Evolutionary conservation across 371 early-diverging fungal species (phyloP).

Genomic region (Apophysomyces ossiformis): DNA sequence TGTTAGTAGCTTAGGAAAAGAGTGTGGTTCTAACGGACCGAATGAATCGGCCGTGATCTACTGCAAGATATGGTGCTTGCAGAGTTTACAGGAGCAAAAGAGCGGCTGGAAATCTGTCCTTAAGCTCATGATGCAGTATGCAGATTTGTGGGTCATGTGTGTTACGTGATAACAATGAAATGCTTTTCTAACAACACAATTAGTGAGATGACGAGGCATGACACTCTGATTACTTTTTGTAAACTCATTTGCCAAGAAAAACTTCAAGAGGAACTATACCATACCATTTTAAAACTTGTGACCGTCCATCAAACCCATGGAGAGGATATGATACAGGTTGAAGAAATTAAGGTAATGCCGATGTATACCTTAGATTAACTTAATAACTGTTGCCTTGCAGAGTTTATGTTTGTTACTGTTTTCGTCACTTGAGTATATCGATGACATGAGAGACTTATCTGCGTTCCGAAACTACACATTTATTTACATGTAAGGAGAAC

Average conservation of each 20-base stretch:
- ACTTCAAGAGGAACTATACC: slow-evolving; percentile 13
- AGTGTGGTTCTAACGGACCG: background rate
- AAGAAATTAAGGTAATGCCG: background rate
- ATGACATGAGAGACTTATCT: background rate
- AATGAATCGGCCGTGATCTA: background rate
- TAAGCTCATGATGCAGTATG: slow-evolving; percentile 32
- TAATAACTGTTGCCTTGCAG: background rate
- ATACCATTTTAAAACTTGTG: slow-evolving; percentile 3
- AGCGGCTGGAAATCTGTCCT: slow-evolving; percentile 32
- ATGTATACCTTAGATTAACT: background rate
- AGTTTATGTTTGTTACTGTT: background rate
- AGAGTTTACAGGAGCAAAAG: slow-evolving; percentile 11
- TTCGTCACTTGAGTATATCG: background rate
- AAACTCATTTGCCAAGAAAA: slow-evolving; percentile 19
- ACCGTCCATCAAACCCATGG: background rate
- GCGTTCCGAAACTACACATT: slow-evolving; percentile 14
- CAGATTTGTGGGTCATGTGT: slow-evolving; percentile 42
- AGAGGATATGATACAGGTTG: background rate
- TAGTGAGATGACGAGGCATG: slow-evolving; percentile 23
- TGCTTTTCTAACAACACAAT: background rate
- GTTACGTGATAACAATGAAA: background rate
- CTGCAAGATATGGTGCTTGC: slow-evolving; percentile 24
- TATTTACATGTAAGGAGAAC: slow-evolving; percentile 2
- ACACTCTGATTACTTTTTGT: slow-evolving; percentile 18
- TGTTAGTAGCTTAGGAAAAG: background rate